Evolutionary conservation across 805 yeast genomes (phyloP), one percentile per base, ranked within the genome.

Genomic region (Spathaspora passalidarum): DNA sequence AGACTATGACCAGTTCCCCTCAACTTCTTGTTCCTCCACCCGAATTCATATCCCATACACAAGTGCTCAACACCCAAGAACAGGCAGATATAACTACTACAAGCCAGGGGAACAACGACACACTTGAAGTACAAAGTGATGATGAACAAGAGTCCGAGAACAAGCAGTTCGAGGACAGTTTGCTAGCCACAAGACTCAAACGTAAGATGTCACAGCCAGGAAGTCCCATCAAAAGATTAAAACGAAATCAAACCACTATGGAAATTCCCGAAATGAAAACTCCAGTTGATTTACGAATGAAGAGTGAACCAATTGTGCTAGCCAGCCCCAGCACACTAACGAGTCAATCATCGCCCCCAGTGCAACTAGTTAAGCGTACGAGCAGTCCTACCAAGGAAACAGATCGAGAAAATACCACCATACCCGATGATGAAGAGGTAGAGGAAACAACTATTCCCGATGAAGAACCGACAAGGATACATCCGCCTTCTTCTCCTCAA

Each of bases 21-120:
- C n/a, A n/a, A n/a, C n/a, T n/a, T n/a, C n/a, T n/a, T n/a, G 25
- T 22, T 22, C 25, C 6, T n/a, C 16, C 14, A 10, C 34, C 3
- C 14, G 34, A 29, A 8, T 29, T 29, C 14, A 44, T 38, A 35
- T 51, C 63, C 18, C 51, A 68, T n/a, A 55, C 65, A 6, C 74
- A 71, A 46, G 76, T 71, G 1, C 18, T 51, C 1, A 59, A 59
- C 44, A 59, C 66, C 7, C 64, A 60, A 45, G 66, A 62, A 38
- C 53, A 47, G 21, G 18, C 19, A 42, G 9, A 32, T 17, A 11
- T 43, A 44, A 21, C 16, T 32, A 44, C 54, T 17, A 51, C 49
- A 4, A 19, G 13, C 22, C 38, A 19, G 14, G n/a, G n/a, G 9
- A 38, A 14, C 16, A 38, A 29, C 29, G 42, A 48, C 32, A 45